Evolutionary conservation across 1,284 basidiomycete genomes (phyloP).

Genomic region (Boletus semigastroideus): DNA sequence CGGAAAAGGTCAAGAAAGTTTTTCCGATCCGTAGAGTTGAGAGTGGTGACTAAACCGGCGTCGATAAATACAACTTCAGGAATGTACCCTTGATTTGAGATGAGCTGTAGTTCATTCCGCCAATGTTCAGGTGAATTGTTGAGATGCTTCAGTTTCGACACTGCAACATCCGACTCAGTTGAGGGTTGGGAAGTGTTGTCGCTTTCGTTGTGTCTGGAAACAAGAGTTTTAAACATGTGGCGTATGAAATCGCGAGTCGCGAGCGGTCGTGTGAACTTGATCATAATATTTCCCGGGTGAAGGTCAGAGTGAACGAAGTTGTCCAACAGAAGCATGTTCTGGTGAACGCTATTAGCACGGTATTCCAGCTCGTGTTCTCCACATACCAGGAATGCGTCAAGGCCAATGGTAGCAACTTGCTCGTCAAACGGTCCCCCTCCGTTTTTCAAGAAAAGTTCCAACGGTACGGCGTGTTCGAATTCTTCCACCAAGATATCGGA

Average conservation of each 20-base stretch:
- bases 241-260: conserved; percentile 59
- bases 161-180: conserved; percentile 62
- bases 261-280: conserved; percentile 88
- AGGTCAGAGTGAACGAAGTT: conserved; percentile 98
- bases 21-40: conserved; percentile 76
- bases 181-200: conserved; percentile 36
- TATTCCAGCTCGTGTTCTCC: conserved; percentile 1
- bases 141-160: conserved; percentile 64
- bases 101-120: conserved; percentile 64
- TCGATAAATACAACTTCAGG: conserved; percentile 98
- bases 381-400: conserved; percentile 92
- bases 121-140: conserved; percentile 63
- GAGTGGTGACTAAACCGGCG: conserved; percentile 89
- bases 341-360: conserved; percentile 13
- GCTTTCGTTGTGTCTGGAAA: conserved; percentile 34
- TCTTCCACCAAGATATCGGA: conserved; percentile 89
- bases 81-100: conserved; percentile 77
- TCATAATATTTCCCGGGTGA: conserved; percentile 96
- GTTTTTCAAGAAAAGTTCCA: conserved; percentile 86
- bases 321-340: conserved; percentile 98
- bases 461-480: conserved; percentile 88
- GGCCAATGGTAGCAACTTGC: conserved; percentile 87
- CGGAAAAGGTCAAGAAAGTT: conserved; percentile 98
- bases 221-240: conserved; percentile 49
- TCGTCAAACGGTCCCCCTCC: conserved; percentile 92